Conservation (phyloP, 2,329 filamentous ascomycete species). For the Conoideocrella luteorostrata region DNA sequence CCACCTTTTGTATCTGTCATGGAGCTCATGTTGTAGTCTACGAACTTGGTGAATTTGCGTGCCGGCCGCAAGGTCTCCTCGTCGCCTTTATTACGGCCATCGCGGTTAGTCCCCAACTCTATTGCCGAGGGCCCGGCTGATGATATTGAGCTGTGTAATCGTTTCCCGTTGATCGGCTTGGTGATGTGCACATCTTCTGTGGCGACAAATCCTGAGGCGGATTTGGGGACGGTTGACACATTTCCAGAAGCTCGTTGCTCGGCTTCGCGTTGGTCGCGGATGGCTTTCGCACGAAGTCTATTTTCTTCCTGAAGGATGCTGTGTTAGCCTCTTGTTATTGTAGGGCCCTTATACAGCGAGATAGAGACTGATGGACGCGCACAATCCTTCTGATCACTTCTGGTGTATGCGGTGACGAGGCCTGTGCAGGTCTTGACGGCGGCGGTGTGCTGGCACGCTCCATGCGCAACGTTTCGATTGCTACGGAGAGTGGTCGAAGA, state of each 20-base stretch:
- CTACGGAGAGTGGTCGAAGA: too few relatives aligned
- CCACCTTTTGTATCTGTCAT: constrained; percentile 98
- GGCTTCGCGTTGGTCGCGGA: constrained; percentile 67
- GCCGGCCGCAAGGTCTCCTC: constrained; percentile 61
- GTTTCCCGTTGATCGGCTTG: constrained; percentile 51
- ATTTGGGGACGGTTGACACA: constrained; percentile 36
- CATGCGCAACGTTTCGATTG: too few relatives aligned
- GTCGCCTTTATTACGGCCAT: constrained; percentile 51
- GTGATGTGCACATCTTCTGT: constrained; percentile 56
- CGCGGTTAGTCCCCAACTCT: constrained; percentile 56
- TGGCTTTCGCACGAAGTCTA: constrained; percentile 80
- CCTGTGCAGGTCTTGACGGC: constrained; percentile 19
- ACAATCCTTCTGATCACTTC: constrained; percentile 51
- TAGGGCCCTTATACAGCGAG: too few relatives aligned
- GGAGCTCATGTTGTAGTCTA: constrained; percentile 96
- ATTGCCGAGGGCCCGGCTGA: constrained; percentile 19
- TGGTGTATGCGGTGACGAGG: constrained; percentile 44
- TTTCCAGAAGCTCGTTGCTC: constrained; percentile 43
- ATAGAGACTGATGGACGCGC: constrained; percentile 16
- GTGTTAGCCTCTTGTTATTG: constrained; percentile 13
- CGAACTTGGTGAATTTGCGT: constrained; percentile 85
- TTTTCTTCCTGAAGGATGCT: constrained; percentile 65
- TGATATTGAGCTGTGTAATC: constrained; percentile 60
- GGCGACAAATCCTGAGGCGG: constrained; percentile 64
- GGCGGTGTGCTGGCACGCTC: constrained; percentile 39